Evolutionary conservation across 78 protist genomes (phyloP), one percentile per base, ranked within the genome.

Genomic region (Dictyostelium capitatum): DNA sequence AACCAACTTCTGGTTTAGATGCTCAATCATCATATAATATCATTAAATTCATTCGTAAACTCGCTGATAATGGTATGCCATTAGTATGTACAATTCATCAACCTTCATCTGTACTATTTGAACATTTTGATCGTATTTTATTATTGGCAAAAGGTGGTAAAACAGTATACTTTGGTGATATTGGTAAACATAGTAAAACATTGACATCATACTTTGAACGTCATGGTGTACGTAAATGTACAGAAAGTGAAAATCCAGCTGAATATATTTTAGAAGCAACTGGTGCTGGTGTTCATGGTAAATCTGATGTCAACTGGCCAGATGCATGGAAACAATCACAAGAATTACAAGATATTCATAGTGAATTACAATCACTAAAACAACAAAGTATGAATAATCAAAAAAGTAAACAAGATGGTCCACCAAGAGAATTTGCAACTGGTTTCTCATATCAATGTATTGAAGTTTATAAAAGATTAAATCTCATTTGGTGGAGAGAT

Each of bases 11-110:
- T 20, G 95, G 95, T 64, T 37, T 91, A 3, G 95, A 91, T 79
- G 80, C 95, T 25, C 83, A 75, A 78, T 91, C 95, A n/a, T 62
- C 90, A 28, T 74, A 79, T 57, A 75, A 91, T 51, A 77, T 91
- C 32, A 64, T 81, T 32, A 85, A 85, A 48, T 85, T 85, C 53
- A 85, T 79, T 59, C 32, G 82, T 25, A 89, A 79, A 25, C 74
- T 82, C 0, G 95, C 95, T 0, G 89, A 91, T 48, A 62, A 73
- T 57, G 95, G 95, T 41, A 81, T 80, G 84, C 82, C 89, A 12
- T 59, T 91, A 56, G 75, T 91, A 48, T 75, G 89, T 28, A 79
- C 97, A 56, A 96, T 97, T 53, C 97, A 97, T 80, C 98, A 97
- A 91, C 98, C 98, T 15, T 47, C 89, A 19, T 51, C 89, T 20